phyloP scores from a whole-genome alignment of 805 yeast genomes.

The Candida ficus region DNA sequence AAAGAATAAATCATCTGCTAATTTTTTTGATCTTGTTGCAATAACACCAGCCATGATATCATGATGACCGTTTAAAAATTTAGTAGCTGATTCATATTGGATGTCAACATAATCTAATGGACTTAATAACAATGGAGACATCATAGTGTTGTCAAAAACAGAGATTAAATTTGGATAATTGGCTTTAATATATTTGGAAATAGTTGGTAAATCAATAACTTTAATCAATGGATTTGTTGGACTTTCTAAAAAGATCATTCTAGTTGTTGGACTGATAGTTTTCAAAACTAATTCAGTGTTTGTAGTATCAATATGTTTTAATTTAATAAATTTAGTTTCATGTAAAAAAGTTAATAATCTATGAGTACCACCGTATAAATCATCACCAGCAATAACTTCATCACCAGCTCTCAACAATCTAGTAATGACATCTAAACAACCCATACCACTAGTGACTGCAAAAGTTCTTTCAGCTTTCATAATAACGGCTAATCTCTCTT shows the following conservation, averaged over 20 bases:
- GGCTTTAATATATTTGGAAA: conserved; percentile 61
- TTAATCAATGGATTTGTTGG: conserved; percentile 94
- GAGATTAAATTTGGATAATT: conserved; percentile 63
- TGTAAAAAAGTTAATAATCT: conserved; percentile 71
- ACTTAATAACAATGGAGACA: conserved; percentile 82
- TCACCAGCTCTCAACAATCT: conserved; percentile 75
- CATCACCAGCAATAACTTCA: conserved; percentile 91
- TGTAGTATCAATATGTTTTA: conserved; percentile 80
- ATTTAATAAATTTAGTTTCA: conserved; percentile 57
- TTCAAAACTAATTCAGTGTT: conserved; percentile 54
- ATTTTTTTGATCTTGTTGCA: conserved; percentile 57
- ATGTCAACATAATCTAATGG: conserved; percentile 86
- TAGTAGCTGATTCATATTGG: conserved; percentile 91
- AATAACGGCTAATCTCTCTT: conserved; percentile 69
- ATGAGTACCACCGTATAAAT: conserved; percentile 91
- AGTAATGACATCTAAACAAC: conserved; percentile 81
- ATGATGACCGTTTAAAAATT: conserved; percentile 90
- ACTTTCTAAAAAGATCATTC: conserved; percentile 78
- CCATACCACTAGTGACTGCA: conserved; percentile 91
- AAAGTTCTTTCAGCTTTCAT: conserved; percentile 73
- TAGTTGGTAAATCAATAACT: conserved; percentile 71
- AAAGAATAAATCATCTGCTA: conserved; percentile 67
- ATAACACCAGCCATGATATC: conserved; percentile 95
- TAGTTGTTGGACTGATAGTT: conserved; percentile 53
- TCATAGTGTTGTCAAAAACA: conserved; percentile 95